Conservation (phyloP, 805 yeast species). For the Wickerhamomyces queroliae region DNA sequence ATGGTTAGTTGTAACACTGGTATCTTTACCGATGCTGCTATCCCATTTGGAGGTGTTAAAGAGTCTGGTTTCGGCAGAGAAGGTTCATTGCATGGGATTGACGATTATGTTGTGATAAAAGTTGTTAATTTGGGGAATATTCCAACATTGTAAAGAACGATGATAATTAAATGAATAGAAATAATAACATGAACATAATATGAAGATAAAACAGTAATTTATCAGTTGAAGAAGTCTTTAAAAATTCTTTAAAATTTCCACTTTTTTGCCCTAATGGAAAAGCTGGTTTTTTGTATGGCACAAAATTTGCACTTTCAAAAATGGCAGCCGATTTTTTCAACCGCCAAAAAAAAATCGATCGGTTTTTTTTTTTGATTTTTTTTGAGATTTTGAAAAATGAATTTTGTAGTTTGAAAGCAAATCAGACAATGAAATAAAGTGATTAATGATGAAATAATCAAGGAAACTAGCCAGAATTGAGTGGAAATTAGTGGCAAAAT, state of each 20-base stretch:
- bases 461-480: too few species aligned
- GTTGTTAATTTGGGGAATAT: conserved; percentile 42
- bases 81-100: conserved; percentile 57
- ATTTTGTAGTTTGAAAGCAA: not conserved
- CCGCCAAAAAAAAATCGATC: not conserved
- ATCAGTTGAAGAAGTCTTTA: too few species aligned
- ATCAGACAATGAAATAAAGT: too few species aligned
- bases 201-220: too few species aligned
- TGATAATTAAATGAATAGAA: not conserved
- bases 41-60: conserved; percentile 61
- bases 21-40: conserved; percentile 45
- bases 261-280: not conserved
- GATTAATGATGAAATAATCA: too few species aligned
- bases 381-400: not conserved
- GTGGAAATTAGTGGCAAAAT: too few species aligned
- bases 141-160: conserved; percentile 4
- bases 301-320: not conserved
- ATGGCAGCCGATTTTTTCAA: not conserved
- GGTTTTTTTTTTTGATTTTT: not conserved
- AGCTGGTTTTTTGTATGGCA: too few species aligned
- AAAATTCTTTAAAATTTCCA: not conserved
- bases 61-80: conserved; percentile 70
- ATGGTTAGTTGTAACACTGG: conserved; percentile 63
- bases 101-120: conserved; percentile 51
- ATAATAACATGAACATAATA: too few species aligned